A percentile compares a stretch with the other conserved stretches of the same genome.
Conservation (phyloP, 805 yeast genomes). For the Ogataea angusta region DNA sequence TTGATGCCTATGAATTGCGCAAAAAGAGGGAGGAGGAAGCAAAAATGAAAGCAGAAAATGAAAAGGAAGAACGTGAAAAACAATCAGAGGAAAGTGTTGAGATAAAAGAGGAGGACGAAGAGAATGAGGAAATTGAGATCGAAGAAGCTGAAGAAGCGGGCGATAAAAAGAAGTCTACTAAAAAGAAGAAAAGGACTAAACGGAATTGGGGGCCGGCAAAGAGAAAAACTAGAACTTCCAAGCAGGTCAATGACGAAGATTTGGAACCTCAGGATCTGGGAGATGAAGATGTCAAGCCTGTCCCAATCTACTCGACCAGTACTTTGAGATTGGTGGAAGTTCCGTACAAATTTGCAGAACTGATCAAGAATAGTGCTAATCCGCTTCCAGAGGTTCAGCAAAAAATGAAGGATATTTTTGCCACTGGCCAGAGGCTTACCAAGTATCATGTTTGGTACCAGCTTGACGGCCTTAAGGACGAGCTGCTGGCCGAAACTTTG, state of each 20-base stretch:
- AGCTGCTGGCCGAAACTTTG: constrained; percentile 57
- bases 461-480: constrained; percentile 73
- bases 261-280: constrained; percentile 24
- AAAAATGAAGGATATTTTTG: constrained; percentile 59
- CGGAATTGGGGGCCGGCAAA: constrained; percentile 29
- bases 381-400: constrained; percentile 52
- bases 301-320: constrained; percentile 52
- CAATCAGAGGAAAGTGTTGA: constrained; percentile 23
- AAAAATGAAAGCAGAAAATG: constrained; percentile 15
- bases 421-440: constrained; percentile 56
- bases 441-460: constrained; percentile 79
- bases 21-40: constrained; percentile 24
- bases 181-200: constrained; percentile 26
- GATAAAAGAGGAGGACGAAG: constrained; percentile 12
- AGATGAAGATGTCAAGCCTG: constrained; percentile 43
- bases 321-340: constrained; percentile 65
- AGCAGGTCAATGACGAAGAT: constrained; percentile 21
- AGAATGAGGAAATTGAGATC: constrained; percentile 21
- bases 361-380: constrained; percentile 63
- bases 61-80: constrained; percentile 31
- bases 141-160: constrained; percentile 28
- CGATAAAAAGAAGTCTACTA: constrained; percentile 20
- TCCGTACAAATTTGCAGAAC: constrained; percentile 61
- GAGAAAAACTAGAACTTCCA: constrained; percentile 27
- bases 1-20: constrained; percentile 42